Evolutionary conservation across 257 asterid species (phyloP).

Genomic region (Striga asiatica): DNA sequence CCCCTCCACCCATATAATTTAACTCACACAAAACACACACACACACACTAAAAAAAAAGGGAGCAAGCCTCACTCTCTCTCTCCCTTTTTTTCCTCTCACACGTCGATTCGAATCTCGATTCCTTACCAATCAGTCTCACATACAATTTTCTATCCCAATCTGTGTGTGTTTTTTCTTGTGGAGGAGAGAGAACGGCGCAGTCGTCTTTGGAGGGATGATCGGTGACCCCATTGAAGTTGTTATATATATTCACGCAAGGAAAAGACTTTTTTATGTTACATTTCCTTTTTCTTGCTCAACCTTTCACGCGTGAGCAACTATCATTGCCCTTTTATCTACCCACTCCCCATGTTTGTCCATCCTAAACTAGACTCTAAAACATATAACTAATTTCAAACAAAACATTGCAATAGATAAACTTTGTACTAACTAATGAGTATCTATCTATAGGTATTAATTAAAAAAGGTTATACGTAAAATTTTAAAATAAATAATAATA

Average conservation of each 20-base stretch:
- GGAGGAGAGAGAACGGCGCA: neutral
- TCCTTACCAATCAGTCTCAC: neutral
- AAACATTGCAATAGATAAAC: too few species aligned
- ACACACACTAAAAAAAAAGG: neutral
- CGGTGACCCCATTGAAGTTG: neutral
- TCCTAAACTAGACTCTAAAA: neutral
- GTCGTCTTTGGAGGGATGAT: neutral
- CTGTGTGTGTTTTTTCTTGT: neutral
- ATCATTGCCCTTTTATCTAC: neutral
- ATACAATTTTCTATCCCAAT: neutral
- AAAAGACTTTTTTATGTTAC: neutral
- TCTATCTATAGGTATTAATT: too few species aligned
- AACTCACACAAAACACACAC: too few species aligned
- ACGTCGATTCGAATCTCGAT: constrained; percentile 26
- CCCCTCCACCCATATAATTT: constrained; percentile 82
- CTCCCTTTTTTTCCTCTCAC: constrained; percentile 14
- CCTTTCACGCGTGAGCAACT: neutral
- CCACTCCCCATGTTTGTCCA: neutral
- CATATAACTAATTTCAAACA: too few species aligned
- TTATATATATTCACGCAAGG: neutral
- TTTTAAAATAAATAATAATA: too few species aligned
- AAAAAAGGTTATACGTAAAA: too few species aligned
- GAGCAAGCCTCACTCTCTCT: neutral
- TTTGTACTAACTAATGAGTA: too few species aligned
- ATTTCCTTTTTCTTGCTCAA: too few species aligned